Base-by-base conservation (phyloP, 2,329 filamentous ascomycete species). In the Pseudogymnoascus sp. region DNA sequence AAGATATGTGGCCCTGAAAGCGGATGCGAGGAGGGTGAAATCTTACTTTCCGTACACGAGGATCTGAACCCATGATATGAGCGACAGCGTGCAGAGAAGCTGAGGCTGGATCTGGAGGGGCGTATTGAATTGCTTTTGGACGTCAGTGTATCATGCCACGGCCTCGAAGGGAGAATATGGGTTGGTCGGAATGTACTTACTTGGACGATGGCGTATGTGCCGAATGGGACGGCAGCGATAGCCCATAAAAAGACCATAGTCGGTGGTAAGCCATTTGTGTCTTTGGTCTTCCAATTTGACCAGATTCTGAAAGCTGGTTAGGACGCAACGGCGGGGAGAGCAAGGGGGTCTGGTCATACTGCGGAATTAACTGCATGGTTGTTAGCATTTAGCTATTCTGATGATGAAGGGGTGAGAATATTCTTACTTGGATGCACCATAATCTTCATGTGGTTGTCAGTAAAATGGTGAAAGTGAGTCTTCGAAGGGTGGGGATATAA, bases 171-270 rank as follows among this genome's bases (percentile, higher is more conserved):
- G 13, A 31, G 24, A 15, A 13, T 17, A 50, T 31, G 3, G 5
- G 44, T 50, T 11, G 40, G 37, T 39, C 21, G 21, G 15, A 13
- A 40, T 11, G 41, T 11, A 50, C 54, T 31, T 68, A 78, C 77
- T 68, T 81, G 78, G 8, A 81, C 72, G 58, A 81, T 76, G 15
- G 78, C 73, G 68, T 82, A 82, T 17, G 78, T 76, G 15, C 80
- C 79, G 68, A 81, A 80, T 2, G 79, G 79, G 29, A 80, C 75
- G 21, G 71, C 70, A 41, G 72, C 75, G 33, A 78, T 68, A n/a
- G 81, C 83, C 84, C 84, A 87, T 1, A 86, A 71, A 64, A 86
- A 81, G 75, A 86, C 80, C 84, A 87, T 87, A 17, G 72, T 67
- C 0, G 76, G 77, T 0, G 84, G 84, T 1, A 87, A 72, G 2